A percentile compares a stretch with the other conserved stretches of the same genome.
Conservation (phyloP, 371 early-diverging fungal genomes). For the Mortierella sp. region DNA sequence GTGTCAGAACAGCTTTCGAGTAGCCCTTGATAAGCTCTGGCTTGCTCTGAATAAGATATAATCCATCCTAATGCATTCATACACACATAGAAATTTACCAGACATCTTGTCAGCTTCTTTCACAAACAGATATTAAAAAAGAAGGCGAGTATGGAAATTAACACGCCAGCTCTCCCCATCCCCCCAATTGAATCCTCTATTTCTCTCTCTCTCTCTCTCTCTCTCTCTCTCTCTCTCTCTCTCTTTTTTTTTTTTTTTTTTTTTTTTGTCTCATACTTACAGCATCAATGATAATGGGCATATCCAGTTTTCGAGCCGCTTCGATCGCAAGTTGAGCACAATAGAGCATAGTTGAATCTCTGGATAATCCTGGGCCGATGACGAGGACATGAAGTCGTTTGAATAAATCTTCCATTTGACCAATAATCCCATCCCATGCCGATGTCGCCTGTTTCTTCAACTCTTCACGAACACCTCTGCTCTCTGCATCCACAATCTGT, state of each 20-base stretch:
- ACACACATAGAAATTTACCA: not conserved
- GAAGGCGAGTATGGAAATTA: too few relatives aligned
- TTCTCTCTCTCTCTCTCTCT: too few relatives aligned
- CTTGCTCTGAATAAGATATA: slow-evolving; percentile 77
- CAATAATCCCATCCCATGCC: slow-evolving; percentile 44
- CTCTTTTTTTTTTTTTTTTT: too few relatives aligned
- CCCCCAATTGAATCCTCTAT: too few relatives aligned
- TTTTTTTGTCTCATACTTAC: slow-evolving; percentile 62
- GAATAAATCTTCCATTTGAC: slow-evolving; percentile 57
- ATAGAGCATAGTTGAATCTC: slow-evolving; percentile 76
- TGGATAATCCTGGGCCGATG: slow-evolving; percentile 92
- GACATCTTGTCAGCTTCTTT: not conserved
- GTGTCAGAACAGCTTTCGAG: slow-evolving; percentile 85
- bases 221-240: too few relatives aligned
- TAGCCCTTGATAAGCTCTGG: slow-evolving; percentile 82
- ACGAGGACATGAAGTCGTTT: slow-evolving; percentile 87
- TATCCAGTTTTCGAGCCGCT: slow-evolving; percentile 64
- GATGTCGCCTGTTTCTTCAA: slow-evolving; percentile 4
- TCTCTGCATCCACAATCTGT: slow-evolving; percentile 8
- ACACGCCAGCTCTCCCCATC: too few relatives aligned
- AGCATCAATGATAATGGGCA: slow-evolving; percentile 93
- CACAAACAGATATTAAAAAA: too few relatives aligned
- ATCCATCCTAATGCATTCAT: slow-evolving; percentile 72
- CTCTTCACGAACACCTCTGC: not conserved
- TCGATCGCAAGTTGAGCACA: slow-evolving; percentile 68